Evolutionary conservation across 228 moss, liverwort and hornwort genomes (phyloP), one percentile per base, ranked within the genome.

Genomic region (Sphagnum magellanicum): DNA sequence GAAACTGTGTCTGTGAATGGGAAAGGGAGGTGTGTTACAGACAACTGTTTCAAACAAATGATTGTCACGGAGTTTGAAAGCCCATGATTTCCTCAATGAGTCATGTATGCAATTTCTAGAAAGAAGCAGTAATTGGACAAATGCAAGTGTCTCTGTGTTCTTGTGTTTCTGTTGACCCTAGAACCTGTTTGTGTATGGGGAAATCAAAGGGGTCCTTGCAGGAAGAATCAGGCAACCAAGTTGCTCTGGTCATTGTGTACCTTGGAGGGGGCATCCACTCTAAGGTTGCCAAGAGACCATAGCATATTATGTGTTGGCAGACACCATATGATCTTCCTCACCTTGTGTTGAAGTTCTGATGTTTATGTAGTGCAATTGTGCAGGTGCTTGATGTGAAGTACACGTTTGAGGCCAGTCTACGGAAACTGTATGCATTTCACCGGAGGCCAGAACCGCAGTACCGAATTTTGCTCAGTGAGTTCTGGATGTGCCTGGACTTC

Each of bases 401-500:
- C 69, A 72, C 79, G 6, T 98, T 98, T 61, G 90, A 89, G 76
- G 77, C 75, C 70, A 90, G 81, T 82, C 63, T 90, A 8, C 83
- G 75, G 53, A 77, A 76, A 66, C 80, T 98, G 14, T 87, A 81
- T 74, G 75, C 79, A 51, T 84, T 76, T 70, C 79, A 80, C 68
- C 74, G 63, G 67, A 81, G 90, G 75, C 89, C 85, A 62, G 91
- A 94, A 67, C 87, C 86, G 52, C 91, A 87, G 68, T 87, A 85
- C 66, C 83, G 90, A 67, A 82, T 79, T 49, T 84, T 82, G 64
- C 75, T 98, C 46, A 76, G 66, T 68, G 94, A 92, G 74, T 87
- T 98, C 63, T 98, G 98, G 98, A 90, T 89, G 90, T 81, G 87
- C 78, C 92, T 98, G 5, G 91, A 94, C 70, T 92, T 85, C 79